phyloP scores from a whole-genome alignment of 345 rosid genomes.

The Moricandia arvensis region DNA sequence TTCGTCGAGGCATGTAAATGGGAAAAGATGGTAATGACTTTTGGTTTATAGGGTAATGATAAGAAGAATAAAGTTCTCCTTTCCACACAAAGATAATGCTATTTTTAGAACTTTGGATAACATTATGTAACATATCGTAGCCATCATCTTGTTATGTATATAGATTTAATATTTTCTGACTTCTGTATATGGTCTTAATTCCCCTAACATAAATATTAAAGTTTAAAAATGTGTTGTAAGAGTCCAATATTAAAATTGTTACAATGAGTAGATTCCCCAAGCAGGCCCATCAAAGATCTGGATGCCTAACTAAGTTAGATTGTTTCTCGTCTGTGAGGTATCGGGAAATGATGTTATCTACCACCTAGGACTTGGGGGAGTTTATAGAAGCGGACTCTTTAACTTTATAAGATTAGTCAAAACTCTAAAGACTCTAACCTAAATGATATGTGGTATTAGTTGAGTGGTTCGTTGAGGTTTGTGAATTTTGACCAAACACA shows the following conservation, averaged over 20 bases:
- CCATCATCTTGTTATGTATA: too few species aligned
- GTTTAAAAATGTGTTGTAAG: neutral
- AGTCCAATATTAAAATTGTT: neutral
- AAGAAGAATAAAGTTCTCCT: too few species aligned
- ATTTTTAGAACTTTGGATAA: too few species aligned
- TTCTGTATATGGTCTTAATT: too few species aligned
- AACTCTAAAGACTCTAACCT: too few species aligned
- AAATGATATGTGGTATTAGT: neutral
- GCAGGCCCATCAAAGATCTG: neutral
- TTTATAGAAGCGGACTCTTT: neutral
- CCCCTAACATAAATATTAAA: neutral
- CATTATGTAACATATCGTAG: too few species aligned
- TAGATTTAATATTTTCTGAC: too few species aligned
- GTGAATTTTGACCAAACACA: neutral
- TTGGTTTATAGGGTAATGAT: too few species aligned
- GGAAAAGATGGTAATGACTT: too few species aligned
- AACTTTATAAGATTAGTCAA: neutral
- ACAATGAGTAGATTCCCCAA: neutral
- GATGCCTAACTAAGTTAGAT: neutral
- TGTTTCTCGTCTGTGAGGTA: neutral
- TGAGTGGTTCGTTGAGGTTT: neutral
- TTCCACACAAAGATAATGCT: too few species aligned
- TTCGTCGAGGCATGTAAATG: too few species aligned
- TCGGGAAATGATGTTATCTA: neutral
- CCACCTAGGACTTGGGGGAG: neutral